Evolutionary conservation across 2,329 filamentous ascomycete genomes (phyloP), one percentile per base, ranked within the genome.

Genomic region (Fonsecaea nubica): DNA sequence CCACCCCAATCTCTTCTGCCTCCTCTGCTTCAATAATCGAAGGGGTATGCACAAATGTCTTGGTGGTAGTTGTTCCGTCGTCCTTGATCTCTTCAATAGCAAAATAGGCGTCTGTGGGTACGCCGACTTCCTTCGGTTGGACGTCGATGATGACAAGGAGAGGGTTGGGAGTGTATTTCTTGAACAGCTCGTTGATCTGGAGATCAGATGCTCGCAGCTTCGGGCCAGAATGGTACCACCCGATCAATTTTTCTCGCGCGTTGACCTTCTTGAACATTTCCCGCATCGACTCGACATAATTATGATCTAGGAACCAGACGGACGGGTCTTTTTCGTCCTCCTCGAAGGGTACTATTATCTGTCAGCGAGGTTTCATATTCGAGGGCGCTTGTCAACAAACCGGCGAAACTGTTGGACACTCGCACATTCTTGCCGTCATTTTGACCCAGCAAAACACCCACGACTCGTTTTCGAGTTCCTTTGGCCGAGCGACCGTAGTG

Each of bases 261-360:
- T 99, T 99, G 85, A 99, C 93, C 84, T 98, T 98, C 86, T 99
- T 99, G 87, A 99, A 99, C 95, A 99, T 99, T 81, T 98, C 95
- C 83, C 95, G 96, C 95, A 99, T 99, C 74, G 90, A 92, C 82
- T 99, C 95, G 80, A 99, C 92, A 77, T 97, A 99, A 86, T 98
- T 98, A 86, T 99, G 95, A 80, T 99, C 95, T 72, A 99, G 83
- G 79, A 98, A 99, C 95, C 95, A 99, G 77, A 99, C 95, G 40
- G 94, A 96, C 3, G 94, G 94, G 78, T 99, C 93, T 82, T 96
- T 97, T 76, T 97, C 95, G 79, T 99, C 95, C 83, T 99, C 95
- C 81, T 99, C 95, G 77, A 99, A 99, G 0, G 95, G 95, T 54
- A 98, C 95, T 97, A 75, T 69, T 70, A 57, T 21, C 65, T 25